Evolutionary conservation across 768 basidiomycete genomes (phyloP), one percentile per base, ranked within the genome.

Genomic region (Phylloporus sp.): DNA sequence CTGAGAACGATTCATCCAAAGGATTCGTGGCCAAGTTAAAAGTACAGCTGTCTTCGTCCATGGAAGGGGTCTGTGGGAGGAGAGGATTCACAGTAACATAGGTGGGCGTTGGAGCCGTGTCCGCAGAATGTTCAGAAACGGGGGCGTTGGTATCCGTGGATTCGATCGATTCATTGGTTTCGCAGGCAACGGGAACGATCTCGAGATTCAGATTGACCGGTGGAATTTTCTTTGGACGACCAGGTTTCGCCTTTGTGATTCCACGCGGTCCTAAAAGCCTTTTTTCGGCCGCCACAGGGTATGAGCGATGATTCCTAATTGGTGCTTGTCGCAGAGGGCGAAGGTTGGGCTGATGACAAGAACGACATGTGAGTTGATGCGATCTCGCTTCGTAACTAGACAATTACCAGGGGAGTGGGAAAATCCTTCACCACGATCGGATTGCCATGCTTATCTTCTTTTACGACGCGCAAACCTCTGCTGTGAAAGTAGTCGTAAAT

Each of bases 401-500:
- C 20, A 26, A 40, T 53, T 65, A 62, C 63, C 61, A 66, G 29
- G 9, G 46, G 34, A 13, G 42, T 45, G 44, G 46, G 43, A 48
- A 41, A 15, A 6, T 68, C 64, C 34, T 49, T 66, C 6, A 38
- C 44, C 5, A 47, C 13, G 41, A 71, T 68, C 39, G 76, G 61
- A 59, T 81, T 80, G 4, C 72, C 73, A 46, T 79, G 75, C 53
- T 77, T 80, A 54, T 81, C 80, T 58, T 82, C 80, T 55, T 80
- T 82, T 20, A 80, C 76, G 22, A 82, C 81, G 23, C 81, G 79
- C 50, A 82, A 57, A 31, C 81, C 77, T 56, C 72, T 69, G 57
- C 72, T 75, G 64, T 86, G 85, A 65, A 84, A 86, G 63, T 86
- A 86, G 64, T 87, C 85, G 59, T 87, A 87, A 52, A 87, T 80